phyloP scores from a whole-genome alignment of 257 asterid species.

The Solanum verrucosum region DNA sequence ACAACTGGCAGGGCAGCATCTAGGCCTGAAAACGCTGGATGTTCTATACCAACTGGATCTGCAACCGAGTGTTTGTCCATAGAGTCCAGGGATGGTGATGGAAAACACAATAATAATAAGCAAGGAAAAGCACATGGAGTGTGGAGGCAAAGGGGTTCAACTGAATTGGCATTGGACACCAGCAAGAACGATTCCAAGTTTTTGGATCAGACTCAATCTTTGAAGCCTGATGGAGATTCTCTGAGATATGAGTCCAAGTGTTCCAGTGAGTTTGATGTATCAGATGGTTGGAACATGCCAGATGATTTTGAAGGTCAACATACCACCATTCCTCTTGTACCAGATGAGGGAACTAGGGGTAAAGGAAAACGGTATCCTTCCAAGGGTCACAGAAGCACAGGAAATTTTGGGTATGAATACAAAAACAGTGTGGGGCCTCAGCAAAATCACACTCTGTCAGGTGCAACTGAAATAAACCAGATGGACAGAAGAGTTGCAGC shows the following conservation, averaged over 20 bases:
- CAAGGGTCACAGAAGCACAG: conserved; percentile 34
- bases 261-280: conserved; percentile 4
- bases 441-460: conserved; percentile 20
- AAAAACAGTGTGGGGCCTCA: conserved; percentile 32
- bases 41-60: conserved; percentile 18
- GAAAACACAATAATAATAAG: conserved; percentile 30
- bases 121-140: conserved; percentile 48
- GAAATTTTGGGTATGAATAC: conserved; percentile 25
- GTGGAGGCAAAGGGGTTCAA: conserved; percentile 49
- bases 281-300: conserved; percentile 13
- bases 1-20: conserved; percentile 22
- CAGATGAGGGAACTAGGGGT: conserved; percentile 47
- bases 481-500: conserved; percentile 25
- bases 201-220: conserved; percentile 16
- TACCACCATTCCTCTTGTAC: conserved; percentile 20
- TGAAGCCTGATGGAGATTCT: conserved; percentile 19
- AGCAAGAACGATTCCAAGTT: conserved; percentile 19
- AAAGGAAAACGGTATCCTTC: conserved; percentile 50
- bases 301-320: conserved; percentile 14
- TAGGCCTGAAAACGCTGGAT: conserved; percentile 19
- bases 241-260: conserved; percentile 21
- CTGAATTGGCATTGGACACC: conserved; percentile 34
- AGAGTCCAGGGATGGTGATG: conserved; percentile 37
- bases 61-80: conserved; percentile 14
- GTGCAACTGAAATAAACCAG: conserved; percentile 27